Base-by-base conservation (phyloP, 2,329 filamentous ascomycete genomes). In the Neopestalotiopsis clavispora region DNA sequence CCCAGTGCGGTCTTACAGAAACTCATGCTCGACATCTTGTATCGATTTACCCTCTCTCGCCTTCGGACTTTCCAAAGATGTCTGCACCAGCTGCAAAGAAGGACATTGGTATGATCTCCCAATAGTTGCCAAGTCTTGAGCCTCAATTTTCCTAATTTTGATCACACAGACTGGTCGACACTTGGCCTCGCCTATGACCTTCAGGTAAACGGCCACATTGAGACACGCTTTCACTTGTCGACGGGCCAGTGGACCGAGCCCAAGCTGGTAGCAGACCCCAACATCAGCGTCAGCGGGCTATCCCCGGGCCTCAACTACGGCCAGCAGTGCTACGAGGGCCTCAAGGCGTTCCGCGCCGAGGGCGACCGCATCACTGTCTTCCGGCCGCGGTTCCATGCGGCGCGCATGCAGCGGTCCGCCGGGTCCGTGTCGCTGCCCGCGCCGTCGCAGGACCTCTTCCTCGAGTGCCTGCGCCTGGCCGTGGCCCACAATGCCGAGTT, bases 181-280 rank as follows among this genome's bases (percentile, higher is more conserved):
- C 61, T 68, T 23, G 67, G 67, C 42, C 52, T 68, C 13, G 61
- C 67, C 62, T 62, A 65, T 10, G 62, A 69, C 58, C 63, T 69
- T 63, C 23, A 58, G n/a, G 57, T 63, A 28, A 63, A 67, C n/a
- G 67, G 67, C 42, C 67, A 64, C 61, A 49, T 68, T 14, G 67
- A 68, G 45, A 59, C 65, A 5, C 52, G 65, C 9, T 67, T 38
- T 17, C 38, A 56, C 17, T 40, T 63, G n/a, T 56, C 57, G 20
- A 67, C 66, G 17, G 66, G 66, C n/a, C 23, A 56, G 17, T 67
- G 66, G 66, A 62, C 58, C 4, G 28, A 34, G 45, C 58, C 66
- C 1, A 40, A 7, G n/a, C 34, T 67, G 40, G 58, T 67, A 1
- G 59, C 38, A 12, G 40, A 63, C 38, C 20, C 57, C 34, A 62